Evolutionary conservation across 2,329 filamentous ascomycete genomes (phyloP), one percentile per base, ranked within the genome.

Genomic region (Fusarium compactum): DNA sequence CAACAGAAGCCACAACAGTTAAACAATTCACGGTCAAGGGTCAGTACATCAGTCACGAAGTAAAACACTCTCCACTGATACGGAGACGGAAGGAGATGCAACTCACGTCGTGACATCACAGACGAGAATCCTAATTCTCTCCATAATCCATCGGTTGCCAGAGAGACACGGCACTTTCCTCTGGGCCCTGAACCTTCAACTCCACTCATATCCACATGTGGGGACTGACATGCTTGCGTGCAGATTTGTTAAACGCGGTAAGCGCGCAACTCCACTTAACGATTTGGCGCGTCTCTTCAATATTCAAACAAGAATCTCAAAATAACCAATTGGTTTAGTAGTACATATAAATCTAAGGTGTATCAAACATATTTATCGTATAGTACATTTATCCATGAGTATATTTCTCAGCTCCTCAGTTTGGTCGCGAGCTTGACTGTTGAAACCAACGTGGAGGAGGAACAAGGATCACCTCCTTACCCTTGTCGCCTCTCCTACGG

Each of bases 291-390:
- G 16, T 18, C 15, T 16, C 32, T 29, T 30, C 16, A 30, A 25
- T 25, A 40, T 16, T 14, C 25, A 44, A 25, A 18, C 24, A 34
- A 41, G 32, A 18, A 12, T 52, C n/a, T 15, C 45, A 54, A 62
- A 69, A 56, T 51, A 62, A 57, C 60, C 22, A 62, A 51, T 69
- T 65, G 46, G 56, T 64, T 40, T 27, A 64, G 62, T 57, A 41
- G 25, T 74, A 71, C 64, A 69, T 61, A 55, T 58, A 67, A 57
- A 69, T 71, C 45, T 67, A 60, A 60, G 64, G 52, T 71, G 71
- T 66, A 59, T 59, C 65, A 62, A 69, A 56, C 51, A 38, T 40
- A 34, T 60, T 51, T 51, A 51, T 64, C 54, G 25, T 71, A 67
- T 65, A 71, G 44, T 71, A 74, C 67, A 75, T 60, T 44, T 43